Conservation (phyloP, 2,329 filamentous ascomycete genomes). For the Sclerotinia sclerotiorum region DNA sequence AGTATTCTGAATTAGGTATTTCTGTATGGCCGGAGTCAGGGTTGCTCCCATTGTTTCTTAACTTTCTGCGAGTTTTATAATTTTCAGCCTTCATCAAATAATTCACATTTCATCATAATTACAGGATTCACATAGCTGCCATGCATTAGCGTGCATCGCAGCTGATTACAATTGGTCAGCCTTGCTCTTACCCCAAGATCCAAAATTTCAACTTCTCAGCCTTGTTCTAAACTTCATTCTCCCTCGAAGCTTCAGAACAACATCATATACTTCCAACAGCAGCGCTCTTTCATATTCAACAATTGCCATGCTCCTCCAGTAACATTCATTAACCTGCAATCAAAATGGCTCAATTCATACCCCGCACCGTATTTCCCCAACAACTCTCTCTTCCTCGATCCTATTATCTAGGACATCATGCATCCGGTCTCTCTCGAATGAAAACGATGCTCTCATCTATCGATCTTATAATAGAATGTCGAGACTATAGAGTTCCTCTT, state of each 20-base stretch:
- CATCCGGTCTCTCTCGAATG: constrained; percentile 78
- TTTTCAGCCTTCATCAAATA: background rate
- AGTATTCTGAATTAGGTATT: background rate
- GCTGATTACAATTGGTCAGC: constrained; percentile 11
- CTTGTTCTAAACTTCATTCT: constrained; percentile 34
- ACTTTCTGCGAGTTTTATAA: no score
- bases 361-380: constrained; percentile 70
- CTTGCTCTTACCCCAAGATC: constrained; percentile 27
- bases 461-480: constrained; percentile 88
- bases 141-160: background rate
- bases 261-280: constrained; percentile 18
- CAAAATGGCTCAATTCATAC: constrained; percentile 57
- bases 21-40: no score
- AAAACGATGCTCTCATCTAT: constrained; percentile 75
- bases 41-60: background rate
- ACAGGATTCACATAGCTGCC: background rate
- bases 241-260: constrained; percentile 28
- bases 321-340: constrained; percentile 23
- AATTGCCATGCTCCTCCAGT: constrained; percentile 25
- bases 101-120: background rate
- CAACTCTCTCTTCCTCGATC: constrained; percentile 77
- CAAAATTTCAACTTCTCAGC: constrained; percentile 32
- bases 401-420: constrained; percentile 94
- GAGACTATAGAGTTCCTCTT: constrained; percentile 87
- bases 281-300: background rate